Percentiles rank a stretch among this genome's conserved stretches.
These are phyloP conservation scores for Ulota crispa DNA, from an alignment of 225 moss, liverwort and hornwort genomes.

Conservation along the genomic window DNA sequence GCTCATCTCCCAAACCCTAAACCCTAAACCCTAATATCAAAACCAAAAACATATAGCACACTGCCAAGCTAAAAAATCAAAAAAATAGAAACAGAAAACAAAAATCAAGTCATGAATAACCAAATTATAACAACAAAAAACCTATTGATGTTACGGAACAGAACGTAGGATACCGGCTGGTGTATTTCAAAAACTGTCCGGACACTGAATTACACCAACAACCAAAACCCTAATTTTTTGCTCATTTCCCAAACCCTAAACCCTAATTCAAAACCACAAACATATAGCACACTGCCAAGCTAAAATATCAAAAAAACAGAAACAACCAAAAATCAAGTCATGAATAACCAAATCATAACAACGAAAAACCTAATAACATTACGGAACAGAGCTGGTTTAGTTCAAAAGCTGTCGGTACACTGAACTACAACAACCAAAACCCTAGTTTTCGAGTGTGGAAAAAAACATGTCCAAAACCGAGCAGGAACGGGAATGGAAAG, in stretches of 20 bases:
- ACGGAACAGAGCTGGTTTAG: neutral
- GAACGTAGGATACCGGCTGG: no score
- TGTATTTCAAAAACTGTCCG: neutral
- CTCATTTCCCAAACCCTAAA: no score
- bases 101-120: neutral
- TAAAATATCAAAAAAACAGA: neutral
- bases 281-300: neutral
- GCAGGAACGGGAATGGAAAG: neutral
- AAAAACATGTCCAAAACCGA: no score
- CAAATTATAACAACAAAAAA: neutral
- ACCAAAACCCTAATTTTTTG: conserved; percentile 17
- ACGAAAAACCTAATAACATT: neutral
- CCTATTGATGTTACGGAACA: neutral
- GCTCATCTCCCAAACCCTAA: neutral
- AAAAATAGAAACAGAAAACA: neutral
- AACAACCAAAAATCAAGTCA: neutral
- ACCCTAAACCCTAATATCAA: neutral
- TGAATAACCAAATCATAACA: neutral
- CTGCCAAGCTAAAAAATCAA: neutral
- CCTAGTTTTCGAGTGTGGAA: neutral
- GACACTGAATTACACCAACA: neutral
- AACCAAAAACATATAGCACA: neutral
- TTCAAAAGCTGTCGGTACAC: neutral
- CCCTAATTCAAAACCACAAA: neutral
- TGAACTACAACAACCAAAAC: neutral